phyloP scores from a whole-genome alignment of 1,139 yeast genomes.

The Pneumocystis carinii region DNA sequence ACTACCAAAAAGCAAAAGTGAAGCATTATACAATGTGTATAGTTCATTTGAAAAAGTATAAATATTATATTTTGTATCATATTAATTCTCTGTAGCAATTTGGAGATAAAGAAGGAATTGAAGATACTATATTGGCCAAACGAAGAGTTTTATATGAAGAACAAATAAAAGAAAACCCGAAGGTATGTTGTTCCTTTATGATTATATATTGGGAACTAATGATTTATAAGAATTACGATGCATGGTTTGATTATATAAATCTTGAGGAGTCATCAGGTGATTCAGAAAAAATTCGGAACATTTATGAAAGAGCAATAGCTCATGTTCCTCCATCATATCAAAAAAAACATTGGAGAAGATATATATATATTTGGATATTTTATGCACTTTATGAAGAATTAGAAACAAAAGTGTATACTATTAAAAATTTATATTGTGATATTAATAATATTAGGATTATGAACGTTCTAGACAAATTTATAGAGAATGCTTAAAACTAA shows the following conservation, averaged over 20 bases:
- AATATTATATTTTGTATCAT: neutral
- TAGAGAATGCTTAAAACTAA: constrained; percentile 32
- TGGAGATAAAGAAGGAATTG: constrained; percentile 43
- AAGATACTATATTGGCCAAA: constrained; percentile 37
- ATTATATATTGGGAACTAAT: neutral
- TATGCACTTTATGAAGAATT: constrained; percentile 54
- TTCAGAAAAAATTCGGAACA: constrained; percentile 21
- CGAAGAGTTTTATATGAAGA: constrained; percentile 43
- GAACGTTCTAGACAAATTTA: constrained; percentile 39
- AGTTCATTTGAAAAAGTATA: constrained; percentile 43
- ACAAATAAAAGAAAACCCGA: constrained; percentile 33
- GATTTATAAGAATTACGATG: constrained; percentile 38
- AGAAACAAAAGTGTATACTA: constrained; percentile 17
- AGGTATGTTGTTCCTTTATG: neutral
- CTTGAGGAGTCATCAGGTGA: constrained; percentile 29
- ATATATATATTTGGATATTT: constrained; percentile 54
- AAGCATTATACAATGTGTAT: constrained; percentile 32
- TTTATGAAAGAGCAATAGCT: constrained; percentile 36
- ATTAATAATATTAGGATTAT: constrained; percentile 20
- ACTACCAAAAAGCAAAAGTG: constrained; percentile 32
- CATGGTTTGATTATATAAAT: constrained; percentile 65
- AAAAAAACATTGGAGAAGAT: constrained; percentile 46
- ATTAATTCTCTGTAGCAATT: constrained; percentile 22
- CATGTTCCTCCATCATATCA: constrained; percentile 27
- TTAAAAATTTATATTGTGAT: neutral